A percentile compares a stretch with the other conserved stretches of the same genome.
These are phyloP conservation scores for Crithidia acanthocephali DNA, from an alignment of 208 protist genomes.

Conservation along the genomic window DNA sequence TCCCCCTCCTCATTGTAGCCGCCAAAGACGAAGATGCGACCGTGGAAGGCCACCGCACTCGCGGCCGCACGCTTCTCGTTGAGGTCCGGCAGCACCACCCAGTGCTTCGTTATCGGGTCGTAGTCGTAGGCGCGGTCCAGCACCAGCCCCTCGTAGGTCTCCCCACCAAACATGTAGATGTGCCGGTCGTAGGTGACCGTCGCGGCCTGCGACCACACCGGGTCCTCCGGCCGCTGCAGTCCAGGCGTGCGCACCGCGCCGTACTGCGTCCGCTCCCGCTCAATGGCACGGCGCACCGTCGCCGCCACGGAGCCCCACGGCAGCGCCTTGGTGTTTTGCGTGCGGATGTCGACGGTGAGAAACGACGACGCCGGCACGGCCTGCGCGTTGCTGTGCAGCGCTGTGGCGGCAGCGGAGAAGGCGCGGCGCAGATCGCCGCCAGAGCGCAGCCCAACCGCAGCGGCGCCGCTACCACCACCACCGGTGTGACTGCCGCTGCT, in stretches of 20 bases:
- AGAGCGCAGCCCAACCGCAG: neutral
- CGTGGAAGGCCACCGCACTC: conserved; percentile 26
- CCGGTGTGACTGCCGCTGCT: too few relatives aligned
- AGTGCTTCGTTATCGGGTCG: conserved; percentile 39
- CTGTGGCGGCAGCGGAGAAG: neutral
- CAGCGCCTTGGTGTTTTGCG: conserved; percentile 50
- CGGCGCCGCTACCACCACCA: neutral
- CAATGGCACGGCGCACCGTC: conserved; percentile 38
- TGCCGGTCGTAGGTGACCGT: conserved; percentile 38
- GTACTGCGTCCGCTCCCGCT: conserved; percentile 35
- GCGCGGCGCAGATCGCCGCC: neutral
- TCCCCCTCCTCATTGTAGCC: conserved; percentile 42
- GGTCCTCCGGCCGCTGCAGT: conserved; percentile 38
- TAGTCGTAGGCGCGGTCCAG: conserved; percentile 48
- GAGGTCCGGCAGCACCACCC: conserved; percentile 37
- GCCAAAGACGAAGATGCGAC: conserved; percentile 51
- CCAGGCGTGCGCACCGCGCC: conserved; percentile 41
- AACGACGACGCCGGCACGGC: conserved; percentile 39
- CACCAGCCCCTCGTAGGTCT: conserved; percentile 50
- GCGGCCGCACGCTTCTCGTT: conserved; percentile 42
- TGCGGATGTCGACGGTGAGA: conserved; percentile 58
- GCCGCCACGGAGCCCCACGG: conserved; percentile 43
- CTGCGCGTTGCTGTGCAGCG: conserved; percentile 17
- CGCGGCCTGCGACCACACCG: conserved; percentile 45
- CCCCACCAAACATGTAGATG: conserved; percentile 59